A percentile compares a stretch with the other conserved stretches of the same genome.
These are phyloP conservation scores for Microbotryomycetes sp. DNA, from an alignment of 1,284 basidiomycete genomes.

Conservation along the genomic window DNA sequence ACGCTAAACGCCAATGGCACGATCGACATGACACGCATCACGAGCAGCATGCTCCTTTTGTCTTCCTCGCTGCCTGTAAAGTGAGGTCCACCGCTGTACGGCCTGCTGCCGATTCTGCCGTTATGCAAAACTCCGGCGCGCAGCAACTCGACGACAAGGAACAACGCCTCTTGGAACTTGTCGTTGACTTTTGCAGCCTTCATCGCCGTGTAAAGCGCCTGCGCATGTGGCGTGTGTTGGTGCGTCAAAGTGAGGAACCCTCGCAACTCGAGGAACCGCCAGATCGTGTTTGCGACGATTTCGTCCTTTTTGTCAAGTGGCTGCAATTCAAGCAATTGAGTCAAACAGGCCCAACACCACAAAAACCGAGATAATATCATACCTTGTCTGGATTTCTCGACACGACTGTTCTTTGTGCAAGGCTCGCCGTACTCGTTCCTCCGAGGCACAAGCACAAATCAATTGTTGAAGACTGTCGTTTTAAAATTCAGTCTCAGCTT, in stretches of 20 bases:
- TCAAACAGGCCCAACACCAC: not conserved
- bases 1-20: constrained; percentile 89
- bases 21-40: constrained; percentile 92
- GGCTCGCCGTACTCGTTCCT: constrained; percentile 70
- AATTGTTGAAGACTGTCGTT: constrained; percentile 77
- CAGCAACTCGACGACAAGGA: constrained; percentile 84
- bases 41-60: constrained; percentile 61
- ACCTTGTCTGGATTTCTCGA: constrained; percentile 49
- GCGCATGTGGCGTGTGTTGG: constrained; percentile 78
- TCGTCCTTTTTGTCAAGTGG: constrained; percentile 96
- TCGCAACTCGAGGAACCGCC: constrained; percentile 92
- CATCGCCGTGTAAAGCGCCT: constrained; percentile 79
- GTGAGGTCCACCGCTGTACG: constrained; percentile 88
- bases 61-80: constrained; percentile 57
- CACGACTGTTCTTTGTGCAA: constrained; percentile 60
- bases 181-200: constrained; percentile 77
- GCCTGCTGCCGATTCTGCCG: constrained; percentile 76
- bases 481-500: constrained; percentile 6
- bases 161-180: constrained; percentile 95
- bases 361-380: not conserved
- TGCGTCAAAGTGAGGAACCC: constrained; percentile 84
- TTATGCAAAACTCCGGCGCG: constrained; percentile 93
- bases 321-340: constrained; percentile 35
- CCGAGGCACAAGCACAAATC: constrained; percentile 92
- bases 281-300: constrained; percentile 93